phyloP scores from a whole-genome alignment of 257 asterid genomes.

The Dorcoceras hygrometricum region DNA sequence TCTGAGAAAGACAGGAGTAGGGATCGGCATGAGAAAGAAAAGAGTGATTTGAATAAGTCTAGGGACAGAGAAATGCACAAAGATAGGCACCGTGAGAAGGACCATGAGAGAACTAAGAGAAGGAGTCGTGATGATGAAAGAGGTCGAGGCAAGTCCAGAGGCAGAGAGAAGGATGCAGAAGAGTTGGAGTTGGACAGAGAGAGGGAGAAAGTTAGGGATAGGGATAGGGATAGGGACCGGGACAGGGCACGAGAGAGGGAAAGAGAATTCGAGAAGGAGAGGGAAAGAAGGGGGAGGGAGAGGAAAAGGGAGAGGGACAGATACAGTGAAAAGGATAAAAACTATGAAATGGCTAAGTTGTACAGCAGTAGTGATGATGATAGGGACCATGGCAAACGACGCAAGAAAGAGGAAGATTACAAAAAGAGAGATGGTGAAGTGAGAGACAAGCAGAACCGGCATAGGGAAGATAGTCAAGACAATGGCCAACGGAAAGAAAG shows the following conservation, averaged over 20 bases:
- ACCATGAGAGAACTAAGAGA: slow-evolving; percentile 30
- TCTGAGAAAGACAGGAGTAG: slow-evolving; percentile 40
- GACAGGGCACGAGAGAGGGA: slow-evolving; percentile 28
- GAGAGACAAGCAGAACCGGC: slow-evolving; percentile 36
- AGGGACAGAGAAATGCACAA: slow-evolving; percentile 46
- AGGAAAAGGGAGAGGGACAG: slow-evolving; percentile 44
- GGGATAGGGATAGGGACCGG: slow-evolving; percentile 33
- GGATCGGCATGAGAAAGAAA: slow-evolving; percentile 42
- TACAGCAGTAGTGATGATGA: slow-evolving; percentile 55
- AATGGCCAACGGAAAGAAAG: slow-evolving; percentile 39
- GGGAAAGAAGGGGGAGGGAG: slow-evolving; percentile 49
- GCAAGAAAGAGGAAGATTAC: slow-evolving; percentile 58
- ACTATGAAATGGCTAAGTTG: slow-evolving; percentile 38
- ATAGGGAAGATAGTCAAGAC: slow-evolving; percentile 47
- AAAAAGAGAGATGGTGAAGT: slow-evolving; percentile 45
- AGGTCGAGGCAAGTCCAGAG: slow-evolving; percentile 30
- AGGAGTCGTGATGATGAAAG: slow-evolving; percentile 37
- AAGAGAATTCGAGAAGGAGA: slow-evolving; percentile 33
- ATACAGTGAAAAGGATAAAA: slow-evolving; percentile 40
- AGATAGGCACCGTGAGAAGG: slow-evolving; percentile 52
- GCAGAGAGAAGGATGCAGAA: slow-evolving; percentile 32
- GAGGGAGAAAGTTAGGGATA: slow-evolving; percentile 25
- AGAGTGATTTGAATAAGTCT: slow-evolving; percentile 37
- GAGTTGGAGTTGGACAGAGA: slow-evolving; percentile 32
- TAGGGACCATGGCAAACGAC: slow-evolving; percentile 63